Percentiles rank a stretch among this genome's conserved stretches.
Conservation (phyloP, 148 eudicot genomes). For the Mesembryanthemum crystallinum region DNA sequence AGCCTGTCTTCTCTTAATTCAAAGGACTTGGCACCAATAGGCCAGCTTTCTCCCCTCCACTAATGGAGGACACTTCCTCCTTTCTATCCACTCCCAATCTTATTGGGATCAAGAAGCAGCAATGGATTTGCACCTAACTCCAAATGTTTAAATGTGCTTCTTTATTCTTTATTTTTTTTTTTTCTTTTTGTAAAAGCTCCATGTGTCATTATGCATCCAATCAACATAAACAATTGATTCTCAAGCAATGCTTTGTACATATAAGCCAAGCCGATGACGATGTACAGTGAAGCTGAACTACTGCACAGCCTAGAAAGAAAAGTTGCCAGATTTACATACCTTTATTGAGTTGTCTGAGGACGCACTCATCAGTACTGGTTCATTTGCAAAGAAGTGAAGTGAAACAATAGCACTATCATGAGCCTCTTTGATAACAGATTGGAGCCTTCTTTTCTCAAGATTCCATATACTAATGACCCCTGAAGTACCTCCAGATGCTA, state of each 20-base stretch:
- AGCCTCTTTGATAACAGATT: constrained; percentile 83
- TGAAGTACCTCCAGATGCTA: constrained; percentile 96
- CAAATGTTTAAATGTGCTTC: neutral
- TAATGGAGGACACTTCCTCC: too few relatives aligned
- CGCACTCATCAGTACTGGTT: constrained; percentile 92
- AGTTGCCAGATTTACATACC: constrained; percentile 28
- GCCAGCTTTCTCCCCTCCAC: too few relatives aligned
- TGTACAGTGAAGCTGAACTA: neutral
- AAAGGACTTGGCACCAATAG: too few relatives aligned
- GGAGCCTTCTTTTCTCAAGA: constrained; percentile 97
- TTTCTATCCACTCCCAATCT: too few relatives aligned
- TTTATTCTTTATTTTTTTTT: neutral
- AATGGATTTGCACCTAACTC: neutral
- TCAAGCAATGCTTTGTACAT: neutral
- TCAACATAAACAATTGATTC: neutral
- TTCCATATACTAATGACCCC: constrained; percentile 97
- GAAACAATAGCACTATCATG: constrained; percentile 85
- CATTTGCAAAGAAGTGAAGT: constrained; percentile 84
- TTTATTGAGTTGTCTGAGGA: constrained; percentile 91
- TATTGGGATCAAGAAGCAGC: neutral
- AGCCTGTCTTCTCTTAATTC: too few relatives aligned
- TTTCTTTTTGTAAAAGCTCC: neutral
- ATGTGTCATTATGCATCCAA: neutral
- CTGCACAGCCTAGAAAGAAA: neutral
- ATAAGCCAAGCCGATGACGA: neutral